phyloP scores from a whole-genome alignment of 2,329 filamentous ascomycete species.

The Pestalotiopsis sp. region DNA sequence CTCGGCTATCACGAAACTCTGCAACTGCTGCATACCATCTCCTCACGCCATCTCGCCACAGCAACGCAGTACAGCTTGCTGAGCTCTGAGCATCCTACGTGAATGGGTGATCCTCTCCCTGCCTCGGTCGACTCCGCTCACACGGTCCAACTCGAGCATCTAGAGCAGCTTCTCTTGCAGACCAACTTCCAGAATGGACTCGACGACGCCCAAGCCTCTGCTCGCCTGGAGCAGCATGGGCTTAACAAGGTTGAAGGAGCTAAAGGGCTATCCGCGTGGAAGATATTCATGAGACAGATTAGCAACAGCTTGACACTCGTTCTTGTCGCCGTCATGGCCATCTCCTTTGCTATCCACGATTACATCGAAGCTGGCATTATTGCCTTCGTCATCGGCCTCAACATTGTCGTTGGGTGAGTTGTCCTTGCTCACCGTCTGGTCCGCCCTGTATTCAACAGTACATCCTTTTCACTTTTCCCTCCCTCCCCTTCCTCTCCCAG shows the following conservation, averaged over 20 bases:
- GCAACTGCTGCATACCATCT: not conserved
- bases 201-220: constrained; percentile 62
- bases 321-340: constrained; percentile 74
- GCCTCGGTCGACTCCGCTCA: constrained; percentile 25
- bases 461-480: not conserved
- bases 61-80: constrained; percentile 15
- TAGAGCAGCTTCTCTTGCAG: constrained; percentile 36
- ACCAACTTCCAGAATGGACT: constrained; percentile 61
- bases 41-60: constrained; percentile 8
- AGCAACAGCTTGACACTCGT: constrained; percentile 78
- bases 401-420: constrained; percentile 66
- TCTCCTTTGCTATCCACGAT: constrained; percentile 67
- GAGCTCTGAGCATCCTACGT: constrained; percentile 22
- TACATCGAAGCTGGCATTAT: constrained; percentile 67
- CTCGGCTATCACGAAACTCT: not conserved
- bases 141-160: constrained; percentile 28
- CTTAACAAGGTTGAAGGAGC: constrained; percentile 72
- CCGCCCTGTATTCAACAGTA: not conserved
- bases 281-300: constrained; percentile 76
- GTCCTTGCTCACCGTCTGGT: not conserved
- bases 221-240: constrained; percentile 67
- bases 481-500: not conserved
- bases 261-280: constrained; percentile 72
- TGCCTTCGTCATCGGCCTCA: constrained; percentile 66
- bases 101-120: constrained; percentile 32